Base-by-base conservation (phyloP, 164 flowering plant species). In the Macadamia integrifolia region DNA sequence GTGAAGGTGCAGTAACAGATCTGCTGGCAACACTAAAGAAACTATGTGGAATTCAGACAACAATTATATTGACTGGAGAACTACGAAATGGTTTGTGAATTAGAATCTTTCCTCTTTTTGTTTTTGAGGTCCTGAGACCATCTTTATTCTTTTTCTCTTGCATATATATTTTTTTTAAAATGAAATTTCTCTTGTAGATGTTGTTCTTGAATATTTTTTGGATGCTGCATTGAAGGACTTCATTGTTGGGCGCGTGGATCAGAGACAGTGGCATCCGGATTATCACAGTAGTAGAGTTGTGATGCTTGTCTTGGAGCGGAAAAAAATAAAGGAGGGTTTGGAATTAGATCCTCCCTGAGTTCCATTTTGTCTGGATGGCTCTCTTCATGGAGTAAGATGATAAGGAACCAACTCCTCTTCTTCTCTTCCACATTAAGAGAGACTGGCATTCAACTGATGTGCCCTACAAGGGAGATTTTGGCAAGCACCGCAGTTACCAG, bases 211-310 rank as follows among this genome's bases (percentile, higher is more conserved):
- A 61, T 86, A 81, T 82, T 93, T 93, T 69, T 67, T 91, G 65
- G 92, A 91, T 68, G 77, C 83, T 71, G 96, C 93, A 28, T 66
- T 80, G 85, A 76, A 89, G 79, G 84, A 85, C 30, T 93, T 93
- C 65, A 64, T 72, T 56, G 66, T 93, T 55, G 98, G 96, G 1
- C 88, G 85, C 50, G 81, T 93, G 42, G 88, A 86, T 70, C 92
- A 89, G 61, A 65, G 70, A 50, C 84, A 83, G 44, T 93, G 95
- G 93, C 93, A 91, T 85, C 97, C 92, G n/a, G 97, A 90, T 72
- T 90, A 80, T 74, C 46, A 79, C 70, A 89, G 92, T 67, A 75
- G 71, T 17, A 86, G 98, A 18, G 86, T 93, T 69, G 93, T 76
- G 50, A 72, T 93, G 66, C 87, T 88, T 78, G 78, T 87, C 62